A percentile compares a stretch with the other conserved stretches of the same genome.
Conservation (phyloP, 495 filamentous ascomycete species). For the Sporormia fimetaria region DNA sequence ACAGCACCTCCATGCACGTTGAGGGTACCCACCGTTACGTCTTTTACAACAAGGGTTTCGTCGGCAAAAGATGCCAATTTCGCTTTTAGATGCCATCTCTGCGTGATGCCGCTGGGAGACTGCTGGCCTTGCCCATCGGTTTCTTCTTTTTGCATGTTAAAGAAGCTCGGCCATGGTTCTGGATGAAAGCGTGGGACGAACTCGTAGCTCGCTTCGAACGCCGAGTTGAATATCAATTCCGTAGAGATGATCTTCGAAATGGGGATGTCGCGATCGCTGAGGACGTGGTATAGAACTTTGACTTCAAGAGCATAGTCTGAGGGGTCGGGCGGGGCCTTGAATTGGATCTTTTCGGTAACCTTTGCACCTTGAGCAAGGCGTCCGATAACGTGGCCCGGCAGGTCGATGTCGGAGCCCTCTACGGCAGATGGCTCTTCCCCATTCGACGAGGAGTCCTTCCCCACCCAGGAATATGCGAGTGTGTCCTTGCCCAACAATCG, state of each 20-base stretch:
- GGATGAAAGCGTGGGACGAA: conserved; percentile 65
- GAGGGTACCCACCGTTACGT: conserved; percentile 47
- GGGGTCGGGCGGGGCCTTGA: conserved; percentile 40
- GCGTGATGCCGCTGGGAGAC: conserved; percentile 48
- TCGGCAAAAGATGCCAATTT: conserved; percentile 63
- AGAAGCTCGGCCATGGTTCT: conserved; percentile 76
- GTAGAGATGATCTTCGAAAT: conserved; percentile 59
- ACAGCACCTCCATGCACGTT: conserved; percentile 43
- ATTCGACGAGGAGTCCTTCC: conserved; percentile 28
- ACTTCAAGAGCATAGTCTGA: conserved; percentile 59
- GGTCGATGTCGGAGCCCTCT: conserved; percentile 21
- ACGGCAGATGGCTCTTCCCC: conserved; percentile 29
- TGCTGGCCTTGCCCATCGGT: conserved; percentile 17
- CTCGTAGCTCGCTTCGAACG: conserved; percentile 83
- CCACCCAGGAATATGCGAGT: conserved; percentile 39
- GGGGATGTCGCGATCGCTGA: conserved; percentile 72
- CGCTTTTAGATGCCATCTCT: conserved; percentile 68
- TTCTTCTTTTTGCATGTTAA: conserved; percentile 40
- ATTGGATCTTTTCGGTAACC: conserved; percentile 37
- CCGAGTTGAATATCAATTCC: conserved; percentile 59
- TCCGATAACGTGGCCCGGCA: conserved; percentile 37
- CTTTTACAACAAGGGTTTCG: conserved; percentile 56
- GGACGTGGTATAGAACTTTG: conserved; percentile 61
- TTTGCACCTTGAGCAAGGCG: conserved; percentile 34
- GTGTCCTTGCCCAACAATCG: conserved; percentile 52